Conservation (phyloP, 371 early-diverging fungal genomes). For the Lichtheimia ramosa region DNA sequence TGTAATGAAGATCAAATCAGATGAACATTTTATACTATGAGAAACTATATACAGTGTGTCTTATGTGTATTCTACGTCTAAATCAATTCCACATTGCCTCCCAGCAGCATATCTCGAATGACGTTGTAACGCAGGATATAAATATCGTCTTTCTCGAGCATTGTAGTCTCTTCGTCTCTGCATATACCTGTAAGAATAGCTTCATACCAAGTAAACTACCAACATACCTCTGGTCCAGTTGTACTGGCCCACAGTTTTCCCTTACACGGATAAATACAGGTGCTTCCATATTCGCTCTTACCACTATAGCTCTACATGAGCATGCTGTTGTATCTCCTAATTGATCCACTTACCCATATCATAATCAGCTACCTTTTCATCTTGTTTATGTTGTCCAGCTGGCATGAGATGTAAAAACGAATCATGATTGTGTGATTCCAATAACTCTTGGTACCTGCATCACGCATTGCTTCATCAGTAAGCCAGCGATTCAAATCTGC, state of each 20-base stretch:
- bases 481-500: background rate
- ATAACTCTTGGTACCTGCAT: slow-evolving; percentile 35
- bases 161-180: slow-evolving; percentile 4
- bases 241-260: slow-evolving; percentile 59
- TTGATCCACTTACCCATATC: slow-evolving; percentile 28
- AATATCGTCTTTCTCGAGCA: slow-evolving; percentile 22
- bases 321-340: background rate
- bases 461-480: background rate
- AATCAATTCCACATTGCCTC: slow-evolving; percentile 18
- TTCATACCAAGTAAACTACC: background rate
- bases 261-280: slow-evolving; percentile 73
- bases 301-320: slow-evolving; percentile 38
- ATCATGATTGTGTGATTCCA: slow-evolving; percentile 46
- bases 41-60: no score
- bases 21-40: no score
- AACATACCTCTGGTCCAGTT: slow-evolving; percentile 25
- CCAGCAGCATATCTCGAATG: slow-evolving; percentile 18
- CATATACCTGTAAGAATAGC: background rate
- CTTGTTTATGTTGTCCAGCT: slow-evolving; percentile 55
- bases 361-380: slow-evolving; percentile 35
- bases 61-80: background rate
- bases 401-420: slow-evolving; percentile 58
- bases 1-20: no score
- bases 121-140: slow-evolving; percentile 28
- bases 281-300: slow-evolving; percentile 64